Percentiles rank a stretch among this genome's conserved stretches.
Evolutionary conservation across 441 rosid species (phyloP).

Genomic region (Jatropha multifida): DNA sequence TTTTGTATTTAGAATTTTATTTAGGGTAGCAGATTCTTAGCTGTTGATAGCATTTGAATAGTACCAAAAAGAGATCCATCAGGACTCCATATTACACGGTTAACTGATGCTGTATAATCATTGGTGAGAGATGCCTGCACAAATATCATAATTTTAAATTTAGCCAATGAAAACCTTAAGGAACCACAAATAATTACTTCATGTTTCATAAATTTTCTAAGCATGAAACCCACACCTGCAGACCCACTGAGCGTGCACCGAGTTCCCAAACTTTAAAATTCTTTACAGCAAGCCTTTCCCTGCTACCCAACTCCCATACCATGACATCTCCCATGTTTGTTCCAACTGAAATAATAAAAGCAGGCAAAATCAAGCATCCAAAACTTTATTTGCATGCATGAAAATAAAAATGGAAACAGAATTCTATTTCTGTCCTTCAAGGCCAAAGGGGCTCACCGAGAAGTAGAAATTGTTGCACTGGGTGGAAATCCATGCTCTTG

Average conservation of each 20-base stretch:
- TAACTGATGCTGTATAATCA: slow-evolving; percentile 60
- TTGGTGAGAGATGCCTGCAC: slow-evolving; percentile 55
- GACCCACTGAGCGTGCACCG: slow-evolving; percentile 46
- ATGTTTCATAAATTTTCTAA: slow-evolving; percentile 18
- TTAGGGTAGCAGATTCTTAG: background rate
- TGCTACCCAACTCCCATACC: slow-evolving; percentile 75
- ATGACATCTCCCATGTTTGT: slow-evolving; percentile 68
- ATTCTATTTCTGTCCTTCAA: slow-evolving; percentile 1
- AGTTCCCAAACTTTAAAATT: slow-evolving; percentile 71
- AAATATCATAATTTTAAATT: slow-evolving; percentile 22
- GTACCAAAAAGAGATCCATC: slow-evolving; percentile 84
- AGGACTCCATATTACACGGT: slow-evolving; percentile 89
- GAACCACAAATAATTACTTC: slow-evolving; percentile 15
- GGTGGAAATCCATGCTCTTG: slow-evolving; percentile 90
- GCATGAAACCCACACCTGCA: slow-evolving; percentile 52
- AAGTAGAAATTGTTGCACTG: slow-evolving; percentile 62
- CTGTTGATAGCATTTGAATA: slow-evolving; percentile 6
- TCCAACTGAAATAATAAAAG: slow-evolving; percentile 58
- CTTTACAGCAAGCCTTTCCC: slow-evolving; percentile 54
- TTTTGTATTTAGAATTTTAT: background rate
- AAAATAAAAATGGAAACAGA: slow-evolving; percentile 16
- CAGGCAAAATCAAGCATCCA: slow-evolving; percentile 14
- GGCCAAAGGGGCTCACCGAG: slow-evolving; percentile 47
- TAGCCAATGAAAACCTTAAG: slow-evolving; percentile 15
- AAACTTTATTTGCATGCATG: background rate